Conservation (phyloP, 805 yeast genomes). For the Crinitomyces ghanaensis region DNA sequence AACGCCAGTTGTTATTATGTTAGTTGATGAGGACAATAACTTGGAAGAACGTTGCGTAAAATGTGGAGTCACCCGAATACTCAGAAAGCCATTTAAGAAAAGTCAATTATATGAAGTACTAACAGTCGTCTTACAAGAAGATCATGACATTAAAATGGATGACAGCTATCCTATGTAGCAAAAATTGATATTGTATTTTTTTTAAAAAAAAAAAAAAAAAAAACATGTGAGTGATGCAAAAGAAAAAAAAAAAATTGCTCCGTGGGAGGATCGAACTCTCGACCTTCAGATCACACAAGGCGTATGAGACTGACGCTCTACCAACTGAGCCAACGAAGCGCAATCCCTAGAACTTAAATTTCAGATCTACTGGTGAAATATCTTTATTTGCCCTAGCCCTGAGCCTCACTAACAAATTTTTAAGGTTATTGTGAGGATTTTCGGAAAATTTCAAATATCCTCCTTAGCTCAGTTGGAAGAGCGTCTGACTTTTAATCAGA, state of each 20-base stretch:
- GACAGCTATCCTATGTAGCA: too few relatives aligned
- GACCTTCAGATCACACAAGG: conserved; percentile 22
- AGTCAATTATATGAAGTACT: conserved; percentile 71
- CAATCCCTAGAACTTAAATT: too few relatives aligned
- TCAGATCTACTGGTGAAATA: too few relatives aligned
- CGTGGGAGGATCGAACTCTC: conserved; percentile 27
- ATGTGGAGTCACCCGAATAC: conserved; percentile 89
- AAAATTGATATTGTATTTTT: too few relatives aligned
- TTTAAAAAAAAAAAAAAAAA: neutral
- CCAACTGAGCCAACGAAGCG: conserved; percentile 22
- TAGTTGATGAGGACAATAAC: conserved; percentile 8
- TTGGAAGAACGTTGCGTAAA: conserved; percentile 1
- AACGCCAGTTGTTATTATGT: conserved; percentile 69
- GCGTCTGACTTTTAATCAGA: too few relatives aligned
- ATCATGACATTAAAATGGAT: too few relatives aligned
- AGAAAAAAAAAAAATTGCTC: conserved; percentile 17
- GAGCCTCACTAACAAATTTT: too few relatives aligned
- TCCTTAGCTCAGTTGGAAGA: too few relatives aligned
- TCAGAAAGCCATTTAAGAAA: conserved; percentile 90
- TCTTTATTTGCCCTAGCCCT: too few relatives aligned
- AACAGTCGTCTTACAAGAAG: conserved; percentile 6
- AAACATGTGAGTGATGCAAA: too few relatives aligned
- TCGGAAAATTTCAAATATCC: too few relatives aligned
- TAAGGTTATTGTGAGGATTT: too few relatives aligned
- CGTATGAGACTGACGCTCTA: conserved; percentile 23